phyloP scores from a whole-genome alignment of 2,329 filamentous ascomycete species.

The Epichloe typhina region DNA sequence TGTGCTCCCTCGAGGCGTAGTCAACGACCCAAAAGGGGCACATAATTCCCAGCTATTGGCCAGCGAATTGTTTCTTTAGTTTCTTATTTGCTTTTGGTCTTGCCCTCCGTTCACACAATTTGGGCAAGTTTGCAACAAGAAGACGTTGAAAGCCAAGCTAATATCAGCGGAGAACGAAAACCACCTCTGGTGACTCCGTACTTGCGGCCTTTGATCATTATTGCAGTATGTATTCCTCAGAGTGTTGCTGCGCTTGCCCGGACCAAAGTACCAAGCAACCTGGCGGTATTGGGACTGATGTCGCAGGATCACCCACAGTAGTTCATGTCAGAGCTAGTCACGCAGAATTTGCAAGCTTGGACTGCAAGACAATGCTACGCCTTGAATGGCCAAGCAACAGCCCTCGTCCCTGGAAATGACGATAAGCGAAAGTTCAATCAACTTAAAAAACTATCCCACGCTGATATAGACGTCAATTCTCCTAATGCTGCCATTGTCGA shows the following conservation, averaged over 20 bases:
- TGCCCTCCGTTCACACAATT: too few species aligned
- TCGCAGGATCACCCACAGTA: background rate
- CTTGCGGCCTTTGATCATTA: too few species aligned
- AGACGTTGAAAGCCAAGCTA: too few species aligned
- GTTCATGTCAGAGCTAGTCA: too few species aligned
- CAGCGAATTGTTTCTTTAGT: background rate
- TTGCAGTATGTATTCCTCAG: too few species aligned
- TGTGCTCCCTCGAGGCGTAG: background rate
- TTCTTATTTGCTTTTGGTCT: background rate
- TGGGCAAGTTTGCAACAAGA: too few species aligned
- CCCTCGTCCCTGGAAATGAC: background rate
- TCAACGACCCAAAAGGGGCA: background rate
- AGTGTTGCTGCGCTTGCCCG: too few species aligned
- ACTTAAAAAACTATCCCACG: background rate
- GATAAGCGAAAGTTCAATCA: background rate
- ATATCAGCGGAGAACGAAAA: too few species aligned
- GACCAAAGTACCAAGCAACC: too few species aligned
- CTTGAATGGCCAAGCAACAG: background rate
- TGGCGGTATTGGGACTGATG: too few species aligned
- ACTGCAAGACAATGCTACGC: background rate
- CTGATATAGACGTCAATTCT: background rate
- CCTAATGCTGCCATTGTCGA: background rate
- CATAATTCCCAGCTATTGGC: background rate
- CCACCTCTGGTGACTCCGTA: too few species aligned
- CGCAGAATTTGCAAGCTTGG: slow-evolving; percentile 4